These are phyloP conservation scores for Phytophthora tubulina DNA, from an alignment of 352 stramenopile genomes.

Conservation along the genomic window DNA sequence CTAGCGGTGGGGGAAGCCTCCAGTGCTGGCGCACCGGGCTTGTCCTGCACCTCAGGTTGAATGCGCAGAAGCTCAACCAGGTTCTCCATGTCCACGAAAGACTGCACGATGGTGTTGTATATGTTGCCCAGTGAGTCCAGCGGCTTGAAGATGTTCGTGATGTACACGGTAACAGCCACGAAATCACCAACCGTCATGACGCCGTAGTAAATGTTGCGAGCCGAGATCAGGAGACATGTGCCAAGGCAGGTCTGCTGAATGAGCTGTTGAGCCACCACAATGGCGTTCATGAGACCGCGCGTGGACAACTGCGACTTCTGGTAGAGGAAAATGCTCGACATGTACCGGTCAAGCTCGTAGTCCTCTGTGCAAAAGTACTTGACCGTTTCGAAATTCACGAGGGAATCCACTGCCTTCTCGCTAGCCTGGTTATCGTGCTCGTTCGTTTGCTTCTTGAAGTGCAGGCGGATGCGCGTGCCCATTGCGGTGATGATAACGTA, in stretches of 20 bases:
- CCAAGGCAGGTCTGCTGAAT: constrained; percentile 90
- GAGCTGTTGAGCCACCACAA: constrained; percentile 96
- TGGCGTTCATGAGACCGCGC: constrained; percentile 89
- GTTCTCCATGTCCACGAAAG: constrained; percentile 97
- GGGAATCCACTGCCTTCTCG: constrained; percentile 95
- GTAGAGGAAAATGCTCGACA: constrained; percentile 86
- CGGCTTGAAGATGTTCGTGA: constrained; percentile 96
- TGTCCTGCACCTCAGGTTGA: constrained; percentile 93
- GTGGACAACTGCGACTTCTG: constrained; percentile 93
- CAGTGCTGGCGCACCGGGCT: constrained; percentile 71
- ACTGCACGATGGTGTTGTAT: constrained; percentile 97
- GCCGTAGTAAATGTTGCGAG: constrained; percentile 55
- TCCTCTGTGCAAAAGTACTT: constrained; percentile 97
- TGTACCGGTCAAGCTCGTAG: constrained; percentile 89
- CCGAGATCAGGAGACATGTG: constrained; percentile 76
- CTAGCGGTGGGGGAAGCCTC: constrained; percentile 50
- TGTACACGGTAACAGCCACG: constrained; percentile 95
- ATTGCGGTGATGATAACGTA: constrained; percentile 95
- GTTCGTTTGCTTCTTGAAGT: constrained; percentile 94
- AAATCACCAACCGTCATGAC: constrained; percentile 94
- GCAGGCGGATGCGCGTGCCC: constrained; percentile 70
- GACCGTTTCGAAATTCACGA: constrained; percentile 98
- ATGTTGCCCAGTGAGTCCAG: constrained; percentile 96
- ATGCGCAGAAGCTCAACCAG: constrained; percentile 95
- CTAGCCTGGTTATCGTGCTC: constrained; percentile 97